Percentiles rank a stretch among this genome's conserved stretches.
These are phyloP conservation scores for Paraphaeosphaeria sporulosa DNA, from an alignment of 2,329 filamentous ascomycete genomes.

Conservation along the genomic window DNA sequence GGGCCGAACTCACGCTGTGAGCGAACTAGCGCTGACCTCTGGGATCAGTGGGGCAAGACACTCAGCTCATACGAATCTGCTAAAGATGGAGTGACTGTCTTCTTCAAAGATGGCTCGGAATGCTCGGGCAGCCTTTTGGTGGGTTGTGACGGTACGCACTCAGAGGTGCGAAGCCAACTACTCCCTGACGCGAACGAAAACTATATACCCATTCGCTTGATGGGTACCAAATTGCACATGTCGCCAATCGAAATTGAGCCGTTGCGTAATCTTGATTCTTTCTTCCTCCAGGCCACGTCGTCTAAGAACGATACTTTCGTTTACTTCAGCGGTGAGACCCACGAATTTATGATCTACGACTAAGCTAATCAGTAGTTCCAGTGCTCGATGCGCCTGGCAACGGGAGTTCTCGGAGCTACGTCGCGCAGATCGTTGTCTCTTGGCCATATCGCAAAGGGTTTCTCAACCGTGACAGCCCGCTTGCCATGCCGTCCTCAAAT, in stretches of 20 bases:
- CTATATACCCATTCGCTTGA: conserved; percentile 17
- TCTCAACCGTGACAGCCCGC: not conserved
- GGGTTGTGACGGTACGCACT: conserved; percentile 22
- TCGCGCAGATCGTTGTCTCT: not conserved
- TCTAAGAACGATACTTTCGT: conserved; percentile 16
- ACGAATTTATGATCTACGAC: not conserved
- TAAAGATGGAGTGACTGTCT: conserved; percentile 11
- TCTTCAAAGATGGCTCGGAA: conserved; percentile 21
- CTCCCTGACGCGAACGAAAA: conserved; percentile 5
- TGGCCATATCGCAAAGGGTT: not conserved
- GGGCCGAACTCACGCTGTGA: too few relatives aligned
- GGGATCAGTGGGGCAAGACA: conserved; percentile 12
- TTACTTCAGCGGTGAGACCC: conserved; percentile 15
- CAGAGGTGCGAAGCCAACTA: conserved; percentile 6
- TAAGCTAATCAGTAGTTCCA: not conserved
- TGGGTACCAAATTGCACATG: conserved; percentile 21
- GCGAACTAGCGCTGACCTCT: too few relatives aligned
- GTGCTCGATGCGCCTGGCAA: not conserved
- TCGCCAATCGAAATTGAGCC: conserved; percentile 15
- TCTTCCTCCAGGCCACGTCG: conserved; percentile 23
- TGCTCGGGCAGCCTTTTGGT: conserved; percentile 17
- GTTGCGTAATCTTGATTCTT: conserved; percentile 22
- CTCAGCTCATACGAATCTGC: conserved; percentile 15
- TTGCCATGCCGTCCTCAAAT: not conserved
- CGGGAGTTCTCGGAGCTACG: not conserved